Conservation (phyloP, 1,284 basidiomycete genomes). For the Apiotrichum veenhuisii region DNA sequence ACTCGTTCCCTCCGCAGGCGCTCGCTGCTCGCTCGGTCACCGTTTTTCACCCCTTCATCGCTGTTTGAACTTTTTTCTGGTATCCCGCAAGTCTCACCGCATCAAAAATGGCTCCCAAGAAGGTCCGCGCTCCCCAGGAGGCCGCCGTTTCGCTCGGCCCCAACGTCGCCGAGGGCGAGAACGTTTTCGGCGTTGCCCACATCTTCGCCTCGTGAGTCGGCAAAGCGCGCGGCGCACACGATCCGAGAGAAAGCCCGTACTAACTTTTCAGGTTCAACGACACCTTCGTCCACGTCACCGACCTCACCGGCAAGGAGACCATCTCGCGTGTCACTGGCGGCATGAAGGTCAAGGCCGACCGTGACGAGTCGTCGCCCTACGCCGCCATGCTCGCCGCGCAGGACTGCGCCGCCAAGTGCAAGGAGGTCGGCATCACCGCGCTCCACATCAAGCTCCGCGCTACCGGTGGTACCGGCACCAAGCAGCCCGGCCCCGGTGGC, state of each 20-base stretch:
- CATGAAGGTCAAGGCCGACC: slow-evolving; percentile 99
- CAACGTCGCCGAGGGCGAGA: slow-evolving; percentile 89
- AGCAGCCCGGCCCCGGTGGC: slow-evolving; percentile 97
- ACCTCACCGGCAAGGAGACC: slow-evolving; percentile 98
- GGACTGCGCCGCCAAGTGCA: slow-evolving; percentile 93
- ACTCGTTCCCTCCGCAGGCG: too few species aligned
- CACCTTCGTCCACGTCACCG: slow-evolving; percentile 98
- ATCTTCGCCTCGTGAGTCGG: slow-evolving; percentile 74
- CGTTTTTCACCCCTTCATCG: not conserved
- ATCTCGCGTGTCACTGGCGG: slow-evolving; percentile 98
- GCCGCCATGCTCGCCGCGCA: slow-evolving; percentile 99
- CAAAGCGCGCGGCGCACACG: too few species aligned
- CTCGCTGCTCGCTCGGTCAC: too few species aligned
- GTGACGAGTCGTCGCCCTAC: slow-evolving; percentile 98
- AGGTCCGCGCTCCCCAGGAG: slow-evolving; percentile 61
- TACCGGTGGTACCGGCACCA: slow-evolving; percentile 97
- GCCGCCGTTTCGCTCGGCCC: slow-evolving; percentile 83
- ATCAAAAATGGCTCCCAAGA: slow-evolving; percentile 46
- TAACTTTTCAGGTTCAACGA: slow-evolving; percentile 73
- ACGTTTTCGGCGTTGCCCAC: slow-evolving; percentile 93
- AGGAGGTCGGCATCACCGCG: slow-evolving; percentile 97
- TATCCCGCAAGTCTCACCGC: not conserved
- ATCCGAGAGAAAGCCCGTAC: not conserved
- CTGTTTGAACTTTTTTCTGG: not conserved
- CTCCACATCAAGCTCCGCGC: slow-evolving; percentile 86